Evolutionary conservation across 2,329 filamentous ascomycete genomes (phyloP).

Genomic region (Hypoxylon sp.): DNA sequence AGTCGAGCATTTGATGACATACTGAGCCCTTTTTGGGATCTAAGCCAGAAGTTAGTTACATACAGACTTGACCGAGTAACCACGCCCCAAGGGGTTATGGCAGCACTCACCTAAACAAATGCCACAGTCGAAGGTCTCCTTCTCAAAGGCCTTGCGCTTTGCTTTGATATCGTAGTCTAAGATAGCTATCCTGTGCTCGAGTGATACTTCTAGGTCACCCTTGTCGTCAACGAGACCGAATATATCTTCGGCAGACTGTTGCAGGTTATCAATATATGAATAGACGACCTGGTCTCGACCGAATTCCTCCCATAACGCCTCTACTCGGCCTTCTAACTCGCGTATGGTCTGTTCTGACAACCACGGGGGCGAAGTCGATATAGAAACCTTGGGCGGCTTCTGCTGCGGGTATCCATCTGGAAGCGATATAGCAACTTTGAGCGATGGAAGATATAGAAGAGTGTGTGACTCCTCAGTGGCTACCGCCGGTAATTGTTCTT

Average conservation of each 20-base stretch:
- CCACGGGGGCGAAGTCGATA: constrained; percentile 67
- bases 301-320: constrained; percentile 67
- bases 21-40: constrained; percentile 87
- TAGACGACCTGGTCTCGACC: constrained; percentile 67
- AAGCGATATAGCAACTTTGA: constrained; percentile 61
- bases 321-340: constrained; percentile 59
- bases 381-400: constrained; percentile 57
- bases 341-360: constrained; percentile 57
- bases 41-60: constrained; percentile 41
- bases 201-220: constrained; percentile 60
- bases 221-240: constrained; percentile 64
- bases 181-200: constrained; percentile 72
- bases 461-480: constrained; percentile 53
- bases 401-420: constrained; percentile 66
- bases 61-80: not conserved
- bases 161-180: constrained; percentile 81
- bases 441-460: constrained; percentile 64
- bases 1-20: constrained; percentile 84
- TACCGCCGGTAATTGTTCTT: constrained; percentile 14
- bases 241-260: constrained; percentile 64
- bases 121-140: constrained; percentile 85
- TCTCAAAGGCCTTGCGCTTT: constrained; percentile 78
- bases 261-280: constrained; percentile 69
- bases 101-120: constrained; percentile 74
- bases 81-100: too few relatives aligned